Percentiles rank a stretch among this genome's conserved stretches.
phyloP scores from a whole-genome alignment of 345 rosid species.

The Euclidium syriacum region DNA sequence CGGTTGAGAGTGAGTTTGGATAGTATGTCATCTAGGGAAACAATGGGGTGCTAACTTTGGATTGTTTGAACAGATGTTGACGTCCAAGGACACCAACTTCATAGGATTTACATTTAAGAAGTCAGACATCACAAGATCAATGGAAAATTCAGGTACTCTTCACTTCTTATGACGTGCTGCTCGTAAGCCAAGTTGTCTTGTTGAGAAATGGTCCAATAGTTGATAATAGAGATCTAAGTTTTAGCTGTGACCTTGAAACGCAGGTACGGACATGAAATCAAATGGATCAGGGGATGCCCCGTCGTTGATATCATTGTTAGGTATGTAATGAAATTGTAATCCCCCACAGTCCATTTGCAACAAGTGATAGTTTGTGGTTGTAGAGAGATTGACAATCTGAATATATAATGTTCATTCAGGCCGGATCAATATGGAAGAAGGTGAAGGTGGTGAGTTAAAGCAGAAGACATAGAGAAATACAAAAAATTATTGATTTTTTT shows the following conservation, averaged over 20 bases:
- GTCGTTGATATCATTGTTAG: slow-evolving; percentile 77
- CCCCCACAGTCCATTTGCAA: not conserved
- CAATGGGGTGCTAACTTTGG: slow-evolving; percentile 5
- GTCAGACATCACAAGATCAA: slow-evolving; percentile 70
- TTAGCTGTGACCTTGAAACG: slow-evolving; percentile 15
- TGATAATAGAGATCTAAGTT: slow-evolving; percentile 1
- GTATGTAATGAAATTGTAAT: slow-evolving; percentile 35
- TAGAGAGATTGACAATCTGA: not conserved
- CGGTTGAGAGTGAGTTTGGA: not conserved
- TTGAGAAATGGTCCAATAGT: not conserved
- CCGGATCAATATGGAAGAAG: slow-evolving; percentile 65
- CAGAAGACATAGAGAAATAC: slow-evolving; percentile 34
- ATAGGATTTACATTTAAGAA: slow-evolving; percentile 92
- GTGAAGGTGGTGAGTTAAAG: slow-evolving; percentile 46
- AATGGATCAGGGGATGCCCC: slow-evolving; percentile 67
- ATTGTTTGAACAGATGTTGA: slow-evolving; percentile 70
- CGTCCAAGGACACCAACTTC: slow-evolving; percentile 89
- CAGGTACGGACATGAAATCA: slow-evolving; percentile 56
- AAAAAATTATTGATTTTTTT: not conserved
- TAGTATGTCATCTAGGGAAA: not conserved
- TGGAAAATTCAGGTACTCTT: slow-evolving; percentile 69
- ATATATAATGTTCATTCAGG: slow-evolving; percentile 40
- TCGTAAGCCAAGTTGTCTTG: not conserved
- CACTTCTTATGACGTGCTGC: not conserved
- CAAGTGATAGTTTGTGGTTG: not conserved